Conservation (phyloP, 2,329 filamentous ascomycete genomes). For the Paecilomyces fulvus region DNA sequence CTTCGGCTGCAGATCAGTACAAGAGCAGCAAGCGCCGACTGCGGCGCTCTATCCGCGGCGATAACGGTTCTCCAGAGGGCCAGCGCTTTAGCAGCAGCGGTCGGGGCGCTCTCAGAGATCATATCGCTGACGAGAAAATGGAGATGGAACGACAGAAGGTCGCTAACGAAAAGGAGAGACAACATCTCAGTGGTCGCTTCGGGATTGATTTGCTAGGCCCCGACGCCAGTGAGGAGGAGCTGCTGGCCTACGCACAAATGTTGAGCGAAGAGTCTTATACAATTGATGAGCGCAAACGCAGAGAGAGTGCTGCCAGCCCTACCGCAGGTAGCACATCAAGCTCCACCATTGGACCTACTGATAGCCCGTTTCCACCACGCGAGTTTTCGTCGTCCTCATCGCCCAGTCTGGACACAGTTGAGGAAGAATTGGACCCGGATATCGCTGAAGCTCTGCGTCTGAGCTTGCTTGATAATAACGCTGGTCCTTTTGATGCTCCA, state of each 20-base stretch:
- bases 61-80: constrained; percentile 44
- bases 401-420: constrained; percentile 28
- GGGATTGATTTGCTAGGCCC: constrained; percentile 64
- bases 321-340: constrained; percentile 30
- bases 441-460: constrained; percentile 56
- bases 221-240: constrained; percentile 51
- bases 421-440: constrained; percentile 48
- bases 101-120: constrained; percentile 64
- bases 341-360: constrained; percentile 25
- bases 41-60: constrained; percentile 59
- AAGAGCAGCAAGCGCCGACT: constrained; percentile 70
- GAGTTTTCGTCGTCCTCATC: constrained; percentile 29
- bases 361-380: constrained; percentile 19
- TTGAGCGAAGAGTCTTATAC: constrained; percentile 52
- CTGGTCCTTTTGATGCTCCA: constrained; percentile 11
- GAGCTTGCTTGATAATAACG: constrained; percentile 32
- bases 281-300: constrained; percentile 40
- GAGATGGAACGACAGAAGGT: constrained; percentile 69
- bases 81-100: constrained; percentile 55
- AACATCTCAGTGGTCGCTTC: constrained; percentile 68
- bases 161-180: constrained; percentile 57
- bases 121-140: constrained; percentile 76
- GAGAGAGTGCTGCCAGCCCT: constrained; percentile 34
- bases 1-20: constrained; percentile 63
- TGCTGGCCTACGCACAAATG: constrained; percentile 54